Base-by-base conservation (phyloP, 2,329 filamentous ascomycete species). In the Didymella segeticola region DNA sequence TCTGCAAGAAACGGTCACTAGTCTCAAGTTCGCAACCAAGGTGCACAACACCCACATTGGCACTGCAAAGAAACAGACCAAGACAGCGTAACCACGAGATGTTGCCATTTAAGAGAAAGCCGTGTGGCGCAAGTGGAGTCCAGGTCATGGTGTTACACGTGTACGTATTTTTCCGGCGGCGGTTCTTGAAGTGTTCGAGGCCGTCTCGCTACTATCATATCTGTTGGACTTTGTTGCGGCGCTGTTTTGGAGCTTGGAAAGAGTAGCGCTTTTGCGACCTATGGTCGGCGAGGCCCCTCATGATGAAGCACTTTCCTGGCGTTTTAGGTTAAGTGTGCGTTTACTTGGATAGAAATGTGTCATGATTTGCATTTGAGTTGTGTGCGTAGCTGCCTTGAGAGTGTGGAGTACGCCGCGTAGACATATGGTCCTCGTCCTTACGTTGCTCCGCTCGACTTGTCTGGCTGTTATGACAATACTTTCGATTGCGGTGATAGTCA, bases 1-100 rank as follows among this genome's bases (percentile, higher is more conserved):
- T 78, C 80, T 97, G 61, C 89, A 89, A 68, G 95, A 99, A 81
- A 97, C 93, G 3, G 80, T 97, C 72, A 96, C 93, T 37, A 97
- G 92, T 81, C 81, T 99, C 75, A 89, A 95, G 69, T 99, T 99
- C 76, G 95, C 95, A 14, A 96, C 91, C 27, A 98, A 96, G 83
- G 92, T 93, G 59, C 87, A 91, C 77, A 96, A 96, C 72, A 96
- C 92, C 22, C 91, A 96, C 65, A 96, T 96, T 66, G 92, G 92
- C 55, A 93, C 91, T 0, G 92, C 92, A 34, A 96, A 89, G 79
- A 86, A 86, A 56, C 87, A 86, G 46, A 87, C 86, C 62, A 89
- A 86, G 75, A 77, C 84, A 4, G 39, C 47, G 20, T 56, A 56
- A n/a, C n/a, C n/a, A n/a, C n/a, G 12, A 37, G 47, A 31, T 33